Evolutionary conservation across 2,329 filamentous ascomycete genomes (phyloP), one percentile per base, ranked within the genome.

Genomic region (Microsporum canis): DNA sequence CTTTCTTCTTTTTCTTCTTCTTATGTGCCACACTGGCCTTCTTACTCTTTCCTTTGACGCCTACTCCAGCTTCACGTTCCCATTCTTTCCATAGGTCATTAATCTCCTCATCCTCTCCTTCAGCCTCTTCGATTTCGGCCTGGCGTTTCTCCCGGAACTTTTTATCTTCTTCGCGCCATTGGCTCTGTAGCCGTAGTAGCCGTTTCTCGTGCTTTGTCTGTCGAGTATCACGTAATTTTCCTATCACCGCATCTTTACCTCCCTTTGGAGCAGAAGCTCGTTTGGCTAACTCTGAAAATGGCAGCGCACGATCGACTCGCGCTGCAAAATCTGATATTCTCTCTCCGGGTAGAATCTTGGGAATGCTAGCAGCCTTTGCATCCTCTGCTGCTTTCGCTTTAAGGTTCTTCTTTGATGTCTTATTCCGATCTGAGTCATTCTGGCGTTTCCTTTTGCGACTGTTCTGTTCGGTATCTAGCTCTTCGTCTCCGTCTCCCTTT

Each of bases 171-270:
- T 79, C 75, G 36, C 81, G 78, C 83, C 84, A 86, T 27, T 80
- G 77, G 6, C 74, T 73, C 65, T 85, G 82, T 70, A 86, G 73
- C 57, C 79, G 79, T 58, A 80, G 79, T 63, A 96, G 86, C 66
- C 87, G 86, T 71, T 85, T 88, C 76, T 96, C 91, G 69, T 91
- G 94, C 72, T 86, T 87, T 4, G 91, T 96, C 58, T 84, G 80
- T 64, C 83, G 81, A 17, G 85, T 81, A 70, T 89, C 64, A 67
- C 73, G 67, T 17, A 70, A 61, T 63, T 75, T 72, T 3, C 71
- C 65, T 2, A 71, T 47, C 7, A 43, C 29, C 14, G 27, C 56
- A 66, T 67, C 17, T 36, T 29, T 61, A 3, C 69, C 63, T 2
- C 63, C 74, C 0, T 80, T 82, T 68, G 86, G 87, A 65, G 80